Conservation (phyloP, 2,329 filamentous ascomycete genomes). For the Penicillium sp. region DNA sequence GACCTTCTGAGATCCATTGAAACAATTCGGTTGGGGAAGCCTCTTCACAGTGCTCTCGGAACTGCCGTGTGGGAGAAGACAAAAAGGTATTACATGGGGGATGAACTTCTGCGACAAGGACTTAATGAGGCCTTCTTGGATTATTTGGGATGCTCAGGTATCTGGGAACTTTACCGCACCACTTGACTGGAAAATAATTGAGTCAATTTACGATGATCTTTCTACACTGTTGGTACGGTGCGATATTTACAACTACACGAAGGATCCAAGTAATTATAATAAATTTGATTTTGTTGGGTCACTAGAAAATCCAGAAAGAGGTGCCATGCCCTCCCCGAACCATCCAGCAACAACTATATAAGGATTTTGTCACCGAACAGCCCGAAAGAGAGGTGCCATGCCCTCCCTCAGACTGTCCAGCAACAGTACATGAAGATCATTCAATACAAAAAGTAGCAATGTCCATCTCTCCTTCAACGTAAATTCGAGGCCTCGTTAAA, state of each 20-base stretch:
- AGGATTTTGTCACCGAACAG: not conserved
- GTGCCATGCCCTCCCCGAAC: slow-evolving; percentile 4
- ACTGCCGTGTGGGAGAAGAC: not conserved
- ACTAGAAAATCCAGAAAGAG: not conserved
- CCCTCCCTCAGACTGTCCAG: not conserved
- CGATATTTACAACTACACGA: not conserved
- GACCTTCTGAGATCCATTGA: slow-evolving; percentile 10
- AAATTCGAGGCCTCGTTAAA: slow-evolving; percentile 7
- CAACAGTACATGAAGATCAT: not conserved
- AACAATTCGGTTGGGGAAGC: slow-evolving; percentile 3
- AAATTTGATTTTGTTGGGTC: not conserved
- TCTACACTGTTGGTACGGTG: not conserved
- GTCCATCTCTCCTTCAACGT: not conserved
- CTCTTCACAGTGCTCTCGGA: slow-evolving; percentile 7
- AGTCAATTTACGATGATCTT: not conserved
- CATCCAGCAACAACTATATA: not conserved
- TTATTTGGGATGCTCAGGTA: slow-evolving; percentile 8
- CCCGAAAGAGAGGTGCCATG: slow-evolving; percentile 5
- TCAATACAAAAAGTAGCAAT: not conserved
- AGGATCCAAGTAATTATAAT: not conserved
- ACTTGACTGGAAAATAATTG: not conserved
- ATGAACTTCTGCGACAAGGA: slow-evolving; percentile 13
- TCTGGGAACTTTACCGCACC: slow-evolving; percentile 8
- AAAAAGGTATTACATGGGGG: slow-evolving; percentile 9
- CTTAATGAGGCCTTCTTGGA: slow-evolving; percentile 13